These are phyloP conservation scores for Fragosphaeria purpurea DNA, from an alignment of 2,329 filamentous ascomycete species.

Conservation along the genomic window DNA sequence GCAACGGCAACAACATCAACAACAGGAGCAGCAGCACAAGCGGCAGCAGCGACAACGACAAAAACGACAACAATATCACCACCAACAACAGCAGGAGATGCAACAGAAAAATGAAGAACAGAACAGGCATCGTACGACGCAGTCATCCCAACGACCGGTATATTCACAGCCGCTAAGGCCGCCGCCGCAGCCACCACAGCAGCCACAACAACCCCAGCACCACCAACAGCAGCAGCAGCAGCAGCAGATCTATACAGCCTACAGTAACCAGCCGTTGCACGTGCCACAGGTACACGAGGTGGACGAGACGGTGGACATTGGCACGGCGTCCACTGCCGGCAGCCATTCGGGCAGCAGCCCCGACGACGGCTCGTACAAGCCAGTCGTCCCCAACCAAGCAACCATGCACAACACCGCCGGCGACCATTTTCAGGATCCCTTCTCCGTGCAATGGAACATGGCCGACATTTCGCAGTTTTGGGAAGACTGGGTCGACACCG, in stretches of 20 bases:
- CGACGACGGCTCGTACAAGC: conserved; percentile 6
- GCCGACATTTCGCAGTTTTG: conserved; percentile 7
- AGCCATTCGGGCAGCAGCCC: conserved; percentile 11
- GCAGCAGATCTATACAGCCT: not conserved
- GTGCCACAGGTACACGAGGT: not conserved
- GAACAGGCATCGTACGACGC: no score
- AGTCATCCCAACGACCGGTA: no score
- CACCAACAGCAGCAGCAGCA: not conserved
- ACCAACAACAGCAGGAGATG: not conserved
- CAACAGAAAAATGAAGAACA: not conserved
- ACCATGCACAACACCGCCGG: not conserved
- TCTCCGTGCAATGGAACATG: conserved; percentile 8
- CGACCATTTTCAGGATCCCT: conserved; percentile 1
- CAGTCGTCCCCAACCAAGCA: not conserved
- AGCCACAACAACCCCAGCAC: not conserved
- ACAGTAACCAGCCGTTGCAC: not conserved
- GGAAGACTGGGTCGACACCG: conserved; percentile 9
- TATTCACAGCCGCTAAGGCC: not conserved
- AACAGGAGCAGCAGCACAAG: conserved; percentile 1
- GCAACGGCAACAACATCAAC: not conserved
- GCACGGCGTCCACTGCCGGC: conserved; percentile 1
- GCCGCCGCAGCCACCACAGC: not conserved
- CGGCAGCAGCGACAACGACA: not conserved
- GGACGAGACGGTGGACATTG: not conserved
- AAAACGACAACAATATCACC: not conserved